phyloP scores from a whole-genome alignment of 208 protist species.

The Porcisia deanei region DNA sequence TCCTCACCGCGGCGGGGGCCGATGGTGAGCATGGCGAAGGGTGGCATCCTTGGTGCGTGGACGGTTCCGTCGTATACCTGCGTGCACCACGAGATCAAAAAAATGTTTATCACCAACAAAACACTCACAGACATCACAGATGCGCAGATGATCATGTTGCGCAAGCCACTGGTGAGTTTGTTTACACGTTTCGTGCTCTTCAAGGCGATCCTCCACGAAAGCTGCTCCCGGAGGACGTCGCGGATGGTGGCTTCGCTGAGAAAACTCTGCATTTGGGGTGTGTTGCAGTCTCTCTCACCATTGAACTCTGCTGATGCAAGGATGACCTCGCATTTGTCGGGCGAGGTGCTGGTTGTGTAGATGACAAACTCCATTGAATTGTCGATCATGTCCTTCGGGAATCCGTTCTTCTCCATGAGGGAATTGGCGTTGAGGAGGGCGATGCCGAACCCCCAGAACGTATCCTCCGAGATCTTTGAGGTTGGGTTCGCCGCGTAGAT shows the following conservation, averaged over 20 bases:
- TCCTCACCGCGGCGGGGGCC: slow-evolving; percentile 62
- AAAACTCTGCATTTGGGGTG: slow-evolving; percentile 9
- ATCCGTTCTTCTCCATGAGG: slow-evolving; percentile 26
- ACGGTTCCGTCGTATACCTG: slow-evolving; percentile 50
- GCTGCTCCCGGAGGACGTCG: slow-evolving; percentile 28
- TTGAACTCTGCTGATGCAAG: slow-evolving; percentile 11
- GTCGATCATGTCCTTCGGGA: slow-evolving; percentile 13
- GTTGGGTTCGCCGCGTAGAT: slow-evolving; percentile 47
- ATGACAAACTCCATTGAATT: slow-evolving; percentile 24
- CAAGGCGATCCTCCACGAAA: slow-evolving; percentile 32
- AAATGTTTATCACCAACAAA: background rate
- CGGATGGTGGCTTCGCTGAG: slow-evolving; percentile 23
- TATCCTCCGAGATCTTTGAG: slow-evolving; percentile 3
- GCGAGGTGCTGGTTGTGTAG: slow-evolving; percentile 5
- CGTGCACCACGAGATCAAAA: slow-evolving; percentile 41
- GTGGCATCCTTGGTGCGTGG: slow-evolving; percentile 64
- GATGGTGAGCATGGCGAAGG: slow-evolving; percentile 76
- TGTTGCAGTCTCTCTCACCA: slow-evolving; percentile 9
- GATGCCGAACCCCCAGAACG: slow-evolving; percentile 81
- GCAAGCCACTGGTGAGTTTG: slow-evolving; percentile 4
- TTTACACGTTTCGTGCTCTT: slow-evolving; percentile 24
- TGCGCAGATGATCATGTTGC: slow-evolving; percentile 5
- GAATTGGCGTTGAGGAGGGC: slow-evolving; percentile 36
- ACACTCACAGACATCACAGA: background rate
- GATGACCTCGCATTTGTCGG: slow-evolving; percentile 12